Conservation (phyloP, 129 eudicot genomes). For the Artemisia tridentata region DNA sequence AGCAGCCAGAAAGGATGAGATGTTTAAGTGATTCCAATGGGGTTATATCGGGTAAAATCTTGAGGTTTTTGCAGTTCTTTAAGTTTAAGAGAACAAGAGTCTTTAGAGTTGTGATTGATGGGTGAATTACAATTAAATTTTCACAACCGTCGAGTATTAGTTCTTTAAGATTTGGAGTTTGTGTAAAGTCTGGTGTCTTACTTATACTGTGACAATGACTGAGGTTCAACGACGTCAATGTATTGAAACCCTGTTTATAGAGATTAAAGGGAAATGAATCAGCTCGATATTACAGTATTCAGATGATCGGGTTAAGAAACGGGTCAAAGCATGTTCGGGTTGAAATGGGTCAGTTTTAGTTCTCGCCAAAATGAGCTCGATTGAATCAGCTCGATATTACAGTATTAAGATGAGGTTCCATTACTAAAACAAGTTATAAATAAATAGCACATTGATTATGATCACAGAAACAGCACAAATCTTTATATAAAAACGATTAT, state of each 20-base stretch:
- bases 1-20: slow-evolving; percentile 52
- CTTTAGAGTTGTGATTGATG: slow-evolving; percentile 27
- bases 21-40: slow-evolving; percentile 29
- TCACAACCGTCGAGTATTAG: slow-evolving; percentile 35
- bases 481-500: background rate
- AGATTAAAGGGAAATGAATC: background rate
- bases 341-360: background rate
- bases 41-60: slow-evolving; percentile 25
- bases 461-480: background rate
- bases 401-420: background rate
- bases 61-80: slow-evolving; percentile 34
- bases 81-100: slow-evolving; percentile 27
- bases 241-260: slow-evolving; percentile 25
- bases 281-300: background rate
- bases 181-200: slow-evolving; percentile 34
- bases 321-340: background rate
- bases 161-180: slow-evolving; percentile 33
- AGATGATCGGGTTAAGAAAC: background rate
- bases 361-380: slow-evolving; percentile 10
- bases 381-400: background rate
- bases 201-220: slow-evolving; percentile 30
- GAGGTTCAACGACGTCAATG: slow-evolving; percentile 32
- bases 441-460: background rate
- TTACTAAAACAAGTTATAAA: background rate
- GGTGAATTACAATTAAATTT: slow-evolving; percentile 27